Evolutionary conservation across 768 basidiomycete species (phyloP).

Genomic region (Podaxis sp.): DNA sequence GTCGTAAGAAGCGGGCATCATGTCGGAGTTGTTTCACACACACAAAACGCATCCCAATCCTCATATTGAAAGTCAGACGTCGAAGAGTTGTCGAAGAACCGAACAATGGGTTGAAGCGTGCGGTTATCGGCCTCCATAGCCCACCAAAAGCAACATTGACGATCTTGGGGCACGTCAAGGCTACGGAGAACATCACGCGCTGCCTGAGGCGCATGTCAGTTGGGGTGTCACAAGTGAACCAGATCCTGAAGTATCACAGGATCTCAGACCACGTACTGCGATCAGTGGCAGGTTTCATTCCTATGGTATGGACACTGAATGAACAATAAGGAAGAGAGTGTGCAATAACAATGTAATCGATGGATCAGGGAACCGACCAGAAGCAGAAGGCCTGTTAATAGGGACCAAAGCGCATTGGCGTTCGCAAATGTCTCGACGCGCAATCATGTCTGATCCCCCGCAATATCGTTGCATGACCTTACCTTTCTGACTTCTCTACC

Average conservation of each 20-base stretch:
- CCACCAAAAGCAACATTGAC: not conserved
- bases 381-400: no score
- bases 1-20: not conserved
- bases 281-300: no score
- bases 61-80: not conserved
- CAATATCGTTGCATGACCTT: no score
- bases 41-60: not conserved
- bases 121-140: conserved; percentile 1
- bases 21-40: not conserved
- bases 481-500: no score
- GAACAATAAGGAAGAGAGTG: no score
- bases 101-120: not conserved
- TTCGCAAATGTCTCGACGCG: no score
- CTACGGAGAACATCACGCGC: not conserved
- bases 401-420: no score
- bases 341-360: no score
- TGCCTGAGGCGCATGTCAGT: not conserved
- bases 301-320: no score
- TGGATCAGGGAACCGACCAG: no score
- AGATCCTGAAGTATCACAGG: not conserved
- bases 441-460: no score
- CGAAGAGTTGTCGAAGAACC: not conserved
- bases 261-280: not conserved
- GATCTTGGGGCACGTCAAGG: not conserved
- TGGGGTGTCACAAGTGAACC: not conserved